A percentile compares a stretch with the other conserved stretches of the same genome.
phyloP scores from a whole-genome alignment of 2,329 filamentous ascomycete genomes.

The Talaromyces sp. region DNA sequence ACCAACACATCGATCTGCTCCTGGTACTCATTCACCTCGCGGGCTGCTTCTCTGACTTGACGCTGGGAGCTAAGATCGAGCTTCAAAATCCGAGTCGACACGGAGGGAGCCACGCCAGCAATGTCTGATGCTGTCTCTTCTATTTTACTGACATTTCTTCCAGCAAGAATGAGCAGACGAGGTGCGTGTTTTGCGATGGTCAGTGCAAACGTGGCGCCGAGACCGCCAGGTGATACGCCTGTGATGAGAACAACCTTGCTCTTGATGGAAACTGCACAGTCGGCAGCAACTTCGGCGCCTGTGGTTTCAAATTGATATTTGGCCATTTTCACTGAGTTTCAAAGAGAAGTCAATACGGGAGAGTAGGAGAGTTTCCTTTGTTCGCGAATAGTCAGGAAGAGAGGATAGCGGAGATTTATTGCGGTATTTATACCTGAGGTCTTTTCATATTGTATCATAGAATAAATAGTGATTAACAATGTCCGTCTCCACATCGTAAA shows the following conservation, averaged over 20 bases:
- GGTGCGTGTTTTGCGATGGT: conserved; percentile 31
- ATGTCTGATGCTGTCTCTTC: conserved; percentile 23
- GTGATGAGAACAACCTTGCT: conserved; percentile 36
- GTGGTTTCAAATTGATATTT: conserved; percentile 10
- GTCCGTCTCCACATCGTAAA: neutral
- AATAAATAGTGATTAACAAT: neutral
- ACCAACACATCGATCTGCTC: conserved; percentile 37
- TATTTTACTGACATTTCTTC: conserved; percentile 30
- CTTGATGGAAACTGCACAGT: conserved; percentile 17
- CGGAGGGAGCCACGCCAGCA: conserved; percentile 12
- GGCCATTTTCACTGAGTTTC: conserved; percentile 1
- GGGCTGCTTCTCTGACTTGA: conserved; percentile 28
- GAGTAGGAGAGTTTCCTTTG: neutral
- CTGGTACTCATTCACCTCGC: conserved; percentile 21
- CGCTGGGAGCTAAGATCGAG: conserved; percentile 30
- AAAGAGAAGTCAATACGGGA: neutral
- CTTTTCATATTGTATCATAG: neutral
- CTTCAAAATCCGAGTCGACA: conserved; percentile 20
- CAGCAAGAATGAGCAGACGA: conserved; percentile 34
- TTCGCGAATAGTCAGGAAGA: neutral
- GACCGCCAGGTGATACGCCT: conserved; percentile 32
- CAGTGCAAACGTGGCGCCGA: conserved; percentile 33
- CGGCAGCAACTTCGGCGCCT: conserved; percentile 16
- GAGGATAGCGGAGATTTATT: neutral
- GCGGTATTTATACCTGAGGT: neutral